Conservation (phyloP, 805 yeast genomes). For the Ogataea haglerorum region DNA sequence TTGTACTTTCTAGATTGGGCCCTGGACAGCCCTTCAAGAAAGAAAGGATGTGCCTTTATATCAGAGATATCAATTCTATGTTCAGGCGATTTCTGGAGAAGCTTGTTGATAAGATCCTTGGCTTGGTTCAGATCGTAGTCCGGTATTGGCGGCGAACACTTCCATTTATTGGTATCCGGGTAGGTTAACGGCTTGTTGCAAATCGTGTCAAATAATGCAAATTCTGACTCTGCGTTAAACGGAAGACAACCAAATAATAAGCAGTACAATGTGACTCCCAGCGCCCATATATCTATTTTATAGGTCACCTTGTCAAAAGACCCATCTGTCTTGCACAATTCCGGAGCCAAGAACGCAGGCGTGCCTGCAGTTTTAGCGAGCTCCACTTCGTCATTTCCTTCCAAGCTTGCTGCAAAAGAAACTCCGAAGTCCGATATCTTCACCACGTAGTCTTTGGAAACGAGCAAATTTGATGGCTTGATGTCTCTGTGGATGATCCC, state of each 20-base stretch:
- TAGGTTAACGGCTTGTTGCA: constrained; percentile 56
- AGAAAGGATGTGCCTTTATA: constrained; percentile 76
- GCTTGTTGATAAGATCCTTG: constrained; percentile 54
- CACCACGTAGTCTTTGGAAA: constrained; percentile 65
- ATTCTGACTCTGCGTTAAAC: constrained; percentile 82
- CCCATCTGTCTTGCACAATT: constrained; percentile 66
- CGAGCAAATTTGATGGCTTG: constrained; percentile 87
- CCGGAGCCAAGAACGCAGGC: constrained; percentile 96
- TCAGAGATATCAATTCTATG: constrained; percentile 66
- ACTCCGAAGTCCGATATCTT: constrained; percentile 98
- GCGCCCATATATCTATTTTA: constrained; percentile 96
- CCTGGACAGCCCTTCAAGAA: constrained; percentile 28
- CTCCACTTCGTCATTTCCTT: constrained; percentile 65
- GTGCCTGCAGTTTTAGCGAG: constrained; percentile 96
- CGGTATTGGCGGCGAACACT: constrained; percentile 21
- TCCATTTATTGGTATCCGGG: constrained; percentile 43
- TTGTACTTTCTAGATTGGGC: constrained; percentile 28
- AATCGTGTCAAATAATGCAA: constrained; percentile 79
- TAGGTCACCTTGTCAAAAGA: constrained; percentile 56
- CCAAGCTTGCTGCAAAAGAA: constrained; percentile 59
- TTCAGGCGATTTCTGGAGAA: constrained; percentile 69
- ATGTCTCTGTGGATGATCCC: constrained; percentile 94
- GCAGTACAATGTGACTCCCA: constrained; percentile 90
- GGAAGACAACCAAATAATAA: constrained; percentile 85
- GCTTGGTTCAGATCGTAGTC: constrained; percentile 36